Conservation (phyloP, 208 protist genomes). For the Crithidia acanthocephali region DNA sequence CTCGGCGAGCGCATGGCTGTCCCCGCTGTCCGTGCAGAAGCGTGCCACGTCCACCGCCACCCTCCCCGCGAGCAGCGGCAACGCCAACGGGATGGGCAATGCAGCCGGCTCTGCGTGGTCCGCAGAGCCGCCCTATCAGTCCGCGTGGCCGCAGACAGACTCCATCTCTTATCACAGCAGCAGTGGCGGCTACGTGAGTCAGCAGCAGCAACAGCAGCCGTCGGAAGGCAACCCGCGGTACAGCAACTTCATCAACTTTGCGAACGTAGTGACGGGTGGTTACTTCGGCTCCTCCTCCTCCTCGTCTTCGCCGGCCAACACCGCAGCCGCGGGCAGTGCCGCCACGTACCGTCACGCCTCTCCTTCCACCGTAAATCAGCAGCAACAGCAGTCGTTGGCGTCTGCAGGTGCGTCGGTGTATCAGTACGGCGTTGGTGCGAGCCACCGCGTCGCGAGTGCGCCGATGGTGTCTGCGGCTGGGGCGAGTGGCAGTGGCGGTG, state of each 20-base stretch:
- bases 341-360: background rate
- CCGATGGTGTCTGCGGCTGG: constrained; percentile 6
- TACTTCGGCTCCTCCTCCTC: constrained; percentile 9
- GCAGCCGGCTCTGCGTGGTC: background rate
- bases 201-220: constrained; percentile 13
- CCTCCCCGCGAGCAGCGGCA: background rate
- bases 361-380: background rate
- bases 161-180: background rate
- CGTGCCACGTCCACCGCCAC: constrained; percentile 9
- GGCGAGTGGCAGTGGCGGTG: background rate
- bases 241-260: constrained; percentile 35
- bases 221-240: constrained; percentile 16
- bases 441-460: constrained; percentile 6
- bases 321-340: no score
- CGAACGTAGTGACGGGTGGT: constrained; percentile 13
- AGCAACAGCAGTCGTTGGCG: background rate
- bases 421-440: constrained; percentile 3
- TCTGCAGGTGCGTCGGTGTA: background rate
- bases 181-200: constrained; percentile 1
- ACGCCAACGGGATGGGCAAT: background rate
- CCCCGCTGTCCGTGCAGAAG: constrained; percentile 30
- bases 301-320: no score
- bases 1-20: constrained; percentile 32
- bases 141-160: constrained; percentile 1
- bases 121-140: constrained; percentile 24